phyloP scores from a whole-genome alignment of 1,139 yeast species.

The Yamadazyma membranifaciens region DNA sequence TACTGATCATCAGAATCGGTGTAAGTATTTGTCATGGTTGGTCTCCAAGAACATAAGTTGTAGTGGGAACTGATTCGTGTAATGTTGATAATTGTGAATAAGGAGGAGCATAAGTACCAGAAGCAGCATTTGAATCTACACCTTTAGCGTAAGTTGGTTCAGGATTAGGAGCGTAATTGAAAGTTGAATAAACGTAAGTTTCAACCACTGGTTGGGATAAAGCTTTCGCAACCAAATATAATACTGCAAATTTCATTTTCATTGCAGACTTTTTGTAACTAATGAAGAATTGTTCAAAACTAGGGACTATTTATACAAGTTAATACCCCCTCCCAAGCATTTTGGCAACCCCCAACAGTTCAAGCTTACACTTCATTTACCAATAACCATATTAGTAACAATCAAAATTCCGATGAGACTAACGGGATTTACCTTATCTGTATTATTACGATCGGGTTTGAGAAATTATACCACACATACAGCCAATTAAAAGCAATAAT shows the following conservation, averaged over 20 bases:
- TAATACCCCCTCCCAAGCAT: too few species aligned
- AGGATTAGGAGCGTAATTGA: slow-evolving; percentile 9
- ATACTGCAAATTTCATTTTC: not conserved
- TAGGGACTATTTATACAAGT: too few species aligned
- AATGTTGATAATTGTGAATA: slow-evolving; percentile 15
- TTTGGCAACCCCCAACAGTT: too few species aligned
- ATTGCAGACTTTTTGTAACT: too few species aligned
- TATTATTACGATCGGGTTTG: too few species aligned
- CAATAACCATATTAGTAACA: too few species aligned
- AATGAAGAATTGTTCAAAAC: too few species aligned
- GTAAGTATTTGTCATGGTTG: slow-evolving; percentile 16
- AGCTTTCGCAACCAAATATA: slow-evolving; percentile 7
- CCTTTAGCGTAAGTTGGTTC: slow-evolving; percentile 14
- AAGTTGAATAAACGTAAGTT: slow-evolving; percentile 6
- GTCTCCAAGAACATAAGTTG: slow-evolving; percentile 20
- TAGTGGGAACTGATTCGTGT: slow-evolving; percentile 14
- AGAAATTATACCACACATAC: too few species aligned
- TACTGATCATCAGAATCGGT: slow-evolving; percentile 20
- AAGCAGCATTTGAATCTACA: slow-evolving; percentile 9
- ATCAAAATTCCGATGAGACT: too few species aligned
- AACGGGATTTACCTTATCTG: too few species aligned
- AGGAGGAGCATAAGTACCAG: slow-evolving; percentile 14
- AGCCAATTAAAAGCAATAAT: too few species aligned
- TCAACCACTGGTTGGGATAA: slow-evolving; percentile 9
- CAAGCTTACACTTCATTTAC: too few species aligned